These are phyloP conservation scores for Echeveria elegans DNA, from an alignment of 164 flowering plant species.

Conservation along the genomic window DNA sequence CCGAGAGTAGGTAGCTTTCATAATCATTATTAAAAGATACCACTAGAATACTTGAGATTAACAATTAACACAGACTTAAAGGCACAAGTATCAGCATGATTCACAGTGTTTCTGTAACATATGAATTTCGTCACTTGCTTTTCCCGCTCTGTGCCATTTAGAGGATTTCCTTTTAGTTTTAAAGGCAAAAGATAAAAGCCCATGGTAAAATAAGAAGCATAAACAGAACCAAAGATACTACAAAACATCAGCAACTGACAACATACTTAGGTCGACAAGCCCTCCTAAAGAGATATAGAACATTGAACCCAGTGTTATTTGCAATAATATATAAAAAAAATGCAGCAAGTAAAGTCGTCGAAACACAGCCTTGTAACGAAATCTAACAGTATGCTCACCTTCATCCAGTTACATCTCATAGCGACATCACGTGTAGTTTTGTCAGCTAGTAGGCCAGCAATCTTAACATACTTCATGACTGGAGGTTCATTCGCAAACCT, in stretches of 20 bases:
- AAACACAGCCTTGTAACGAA: neutral
- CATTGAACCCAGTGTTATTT: neutral
- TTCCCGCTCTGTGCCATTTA: neutral
- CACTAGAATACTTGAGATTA: neutral
- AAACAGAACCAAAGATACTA: neutral
- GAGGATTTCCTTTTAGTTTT: no score
- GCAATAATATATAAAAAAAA: neutral
- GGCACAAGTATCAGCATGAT: neutral
- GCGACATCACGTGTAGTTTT: neutral
- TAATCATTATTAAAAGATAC: neutral
- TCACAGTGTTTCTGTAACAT: neutral
- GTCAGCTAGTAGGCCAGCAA: neutral
- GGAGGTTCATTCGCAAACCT: neutral
- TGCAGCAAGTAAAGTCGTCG: neutral
- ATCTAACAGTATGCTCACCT: constrained; percentile 2
- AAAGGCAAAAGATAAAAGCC: neutral
- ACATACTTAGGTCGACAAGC: neutral
- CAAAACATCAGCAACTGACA: neutral
- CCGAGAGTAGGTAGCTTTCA: neutral
- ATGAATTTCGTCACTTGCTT: neutral
- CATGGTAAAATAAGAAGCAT: neutral
- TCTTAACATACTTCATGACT: constrained; percentile 2
- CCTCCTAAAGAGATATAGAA: neutral
- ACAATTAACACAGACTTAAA: neutral
- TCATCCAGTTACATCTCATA: constrained; percentile 4